Evolutionary conservation across 345 rosid species (phyloP).

Genomic region (Eutrema yunnanense): DNA sequence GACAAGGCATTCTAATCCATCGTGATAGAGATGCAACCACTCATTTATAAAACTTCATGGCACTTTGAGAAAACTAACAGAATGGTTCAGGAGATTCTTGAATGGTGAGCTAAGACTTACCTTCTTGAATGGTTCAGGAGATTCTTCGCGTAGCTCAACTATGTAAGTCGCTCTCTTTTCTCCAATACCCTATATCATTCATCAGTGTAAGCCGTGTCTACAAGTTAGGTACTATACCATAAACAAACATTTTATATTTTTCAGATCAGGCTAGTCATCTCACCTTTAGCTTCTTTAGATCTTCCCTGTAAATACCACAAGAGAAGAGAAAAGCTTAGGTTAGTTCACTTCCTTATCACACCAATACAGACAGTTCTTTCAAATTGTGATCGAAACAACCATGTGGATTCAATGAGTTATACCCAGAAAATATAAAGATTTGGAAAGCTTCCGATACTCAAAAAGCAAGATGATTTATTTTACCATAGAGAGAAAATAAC

Average conservation of each 20-base stretch:
- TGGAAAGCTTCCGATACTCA: neutral
- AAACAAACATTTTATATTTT: neutral
- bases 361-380: neutral
- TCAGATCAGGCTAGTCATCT: constrained; percentile 11
- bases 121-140: constrained; percentile 57
- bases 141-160: constrained; percentile 54
- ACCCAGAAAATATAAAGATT: neutral
- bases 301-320: constrained; percentile 44
- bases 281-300: constrained; percentile 70
- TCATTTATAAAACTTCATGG: neutral
- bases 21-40: neutral
- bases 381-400: neutral
- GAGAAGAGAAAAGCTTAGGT: neutral
- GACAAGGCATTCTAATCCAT: neutral
- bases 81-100: constrained; percentile 53
- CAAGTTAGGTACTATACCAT: neutral
- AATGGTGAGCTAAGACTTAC: constrained; percentile 32
- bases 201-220: neutral
- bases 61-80: neutral
- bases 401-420: neutral
- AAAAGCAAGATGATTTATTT: neutral
- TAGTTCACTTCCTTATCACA: neutral
- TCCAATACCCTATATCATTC: constrained; percentile 62
- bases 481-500: constrained; percentile 5
- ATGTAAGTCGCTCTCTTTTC: constrained; percentile 69